Evolutionary conservation across 2,329 filamentous ascomycete genomes (phyloP), one percentile per base, ranked within the genome.

Genomic region (Laburnicola sp.): DNA sequence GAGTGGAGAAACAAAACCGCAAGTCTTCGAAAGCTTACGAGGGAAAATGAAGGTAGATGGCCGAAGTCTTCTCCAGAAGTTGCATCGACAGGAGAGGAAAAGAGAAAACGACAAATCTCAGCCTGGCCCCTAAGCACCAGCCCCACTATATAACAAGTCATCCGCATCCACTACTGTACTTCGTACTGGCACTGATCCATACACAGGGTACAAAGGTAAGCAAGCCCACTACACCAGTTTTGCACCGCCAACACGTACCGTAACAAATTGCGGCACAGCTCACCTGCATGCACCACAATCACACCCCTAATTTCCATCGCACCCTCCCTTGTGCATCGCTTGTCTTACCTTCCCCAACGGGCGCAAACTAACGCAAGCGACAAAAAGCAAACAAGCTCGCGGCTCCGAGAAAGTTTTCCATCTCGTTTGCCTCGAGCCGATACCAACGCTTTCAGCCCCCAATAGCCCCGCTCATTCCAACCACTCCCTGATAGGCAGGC

Each of bases 211-310:
- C 16, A 16, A 16, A 16, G 16, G 16, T 16, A 16, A 16, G 16
- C 16, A 16, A 16, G 16, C 16, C 16, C 10, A 38, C 4, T 45
- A 45, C 23, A 45, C 25, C 34, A n/a, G 11, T 45, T 45, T 45
- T 28, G 43, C 26, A 22, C n/a, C 3, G 7, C 4, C 23, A 11
- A 31, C 16, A 11, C 25, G 35, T 37, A 30, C 34, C 26, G 25
- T 30, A 30, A 37, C 34, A 23, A 38, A 23, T 28, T 37, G 34
- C 34, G 43, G 43, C 43, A 37, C 43, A 37, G 32, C 32, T 21
- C 22, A 30, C 25, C 32, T 28, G 2, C 42, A 16, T 7, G 42
- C 31, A 28, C n/a, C 42, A 28, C 42, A 21, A 45, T 37, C 43
- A 45, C 32, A 45, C 32, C 4, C 8, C 2, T 4, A 6, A 8